Base-by-base conservation (phyloP, 2,329 filamentous ascomycete genomes). In the Chaetomium strumarium region DNA sequence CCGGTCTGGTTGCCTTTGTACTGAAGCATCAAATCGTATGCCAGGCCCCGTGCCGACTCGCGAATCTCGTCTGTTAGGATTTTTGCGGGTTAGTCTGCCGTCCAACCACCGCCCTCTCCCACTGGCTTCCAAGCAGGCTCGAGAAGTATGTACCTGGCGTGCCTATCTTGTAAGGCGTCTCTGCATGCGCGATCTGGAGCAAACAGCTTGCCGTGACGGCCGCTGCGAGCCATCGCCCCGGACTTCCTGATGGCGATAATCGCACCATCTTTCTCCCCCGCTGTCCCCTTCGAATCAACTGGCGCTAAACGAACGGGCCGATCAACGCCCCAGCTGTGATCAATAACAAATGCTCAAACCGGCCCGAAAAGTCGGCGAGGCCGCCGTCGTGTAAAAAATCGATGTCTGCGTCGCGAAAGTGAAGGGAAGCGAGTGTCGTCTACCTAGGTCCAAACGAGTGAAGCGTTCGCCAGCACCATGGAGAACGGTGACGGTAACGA, bases 1-100 rank as follows among this genome's bases (percentile, higher is more conserved):
- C 78, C 78, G 1, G 75, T 68, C 48, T 60, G 36, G 58, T 64
- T 63, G 24, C 63, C 63, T 17, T 64, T 50, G 56, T 43, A 43
- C 13, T 31, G 31, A 24, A 12, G 30, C 19, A 43, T 24, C 4
- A 43, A 14, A 7, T 31, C 30, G 2, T 43, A 62, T 11, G 62
- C 62, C 11, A 64, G 53, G 10, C 53, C 57, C 29, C 57, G 56
- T 16, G 62, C 57, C 9, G 60, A 59, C 17, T 59, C 42, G 10
- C 52, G 55, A 46, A 64, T 63, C 36, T 60, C 50, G 14, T 58
- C 62, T 64, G 53, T 13, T 24, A 24, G 4, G 14, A 16, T 31
- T n/a, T n/a, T n/a, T 14, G 19, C 11, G 13, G 29, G 55, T 60
- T 41, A 60, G 57, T 36, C 44, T 19, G 34, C 12, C n/a, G 9